Evolutionary conservation across 2,329 filamentous ascomycete species (phyloP).

Genomic region (Hypoxylon sp.): DNA sequence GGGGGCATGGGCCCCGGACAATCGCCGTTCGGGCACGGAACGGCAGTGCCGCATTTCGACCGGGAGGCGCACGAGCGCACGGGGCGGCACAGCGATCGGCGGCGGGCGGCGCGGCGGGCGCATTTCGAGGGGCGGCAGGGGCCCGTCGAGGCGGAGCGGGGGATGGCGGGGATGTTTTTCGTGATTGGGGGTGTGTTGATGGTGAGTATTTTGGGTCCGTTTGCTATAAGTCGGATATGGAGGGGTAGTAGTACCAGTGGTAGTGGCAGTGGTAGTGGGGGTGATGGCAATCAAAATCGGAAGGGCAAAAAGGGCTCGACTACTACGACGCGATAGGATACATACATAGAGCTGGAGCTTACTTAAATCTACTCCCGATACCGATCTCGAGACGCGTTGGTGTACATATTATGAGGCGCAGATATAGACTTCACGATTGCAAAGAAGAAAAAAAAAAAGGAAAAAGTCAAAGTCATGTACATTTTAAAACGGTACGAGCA

Average conservation of each 20-base stretch:
- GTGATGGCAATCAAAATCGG: constrained; percentile 30
- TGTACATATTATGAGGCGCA: not conserved
- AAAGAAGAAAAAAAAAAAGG: not conserved
- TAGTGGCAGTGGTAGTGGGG: constrained; percentile 46
- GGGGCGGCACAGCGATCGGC: constrained; percentile 74
- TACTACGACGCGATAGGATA: not conserved
- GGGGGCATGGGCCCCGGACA: constrained; percentile 74
- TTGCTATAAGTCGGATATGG: constrained; percentile 59
- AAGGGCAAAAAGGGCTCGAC: constrained; percentile 10
- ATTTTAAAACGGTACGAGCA: constrained; percentile 23
- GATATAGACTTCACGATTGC: constrained; percentile 17
- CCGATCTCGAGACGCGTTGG: not conserved
- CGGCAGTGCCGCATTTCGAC: constrained; percentile 84
- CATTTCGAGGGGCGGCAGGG: constrained; percentile 48
- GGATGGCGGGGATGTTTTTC: constrained; percentile 63
- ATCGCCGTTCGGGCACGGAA: constrained; percentile 61
- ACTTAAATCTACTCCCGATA: not conserved
- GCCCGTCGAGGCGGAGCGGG: constrained; percentile 59
- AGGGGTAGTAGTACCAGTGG: constrained; percentile 16
- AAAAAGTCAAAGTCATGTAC: constrained; percentile 4
- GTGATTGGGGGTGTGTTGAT: constrained; percentile 65
- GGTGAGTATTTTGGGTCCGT: constrained; percentile 63
- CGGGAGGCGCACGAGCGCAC: constrained; percentile 79
- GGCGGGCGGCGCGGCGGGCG: constrained; percentile 59
- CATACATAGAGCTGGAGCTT: not conserved